phyloP scores from a whole-genome alignment of 306 rosid genomes.

The Dryas alaskensis region DNA sequence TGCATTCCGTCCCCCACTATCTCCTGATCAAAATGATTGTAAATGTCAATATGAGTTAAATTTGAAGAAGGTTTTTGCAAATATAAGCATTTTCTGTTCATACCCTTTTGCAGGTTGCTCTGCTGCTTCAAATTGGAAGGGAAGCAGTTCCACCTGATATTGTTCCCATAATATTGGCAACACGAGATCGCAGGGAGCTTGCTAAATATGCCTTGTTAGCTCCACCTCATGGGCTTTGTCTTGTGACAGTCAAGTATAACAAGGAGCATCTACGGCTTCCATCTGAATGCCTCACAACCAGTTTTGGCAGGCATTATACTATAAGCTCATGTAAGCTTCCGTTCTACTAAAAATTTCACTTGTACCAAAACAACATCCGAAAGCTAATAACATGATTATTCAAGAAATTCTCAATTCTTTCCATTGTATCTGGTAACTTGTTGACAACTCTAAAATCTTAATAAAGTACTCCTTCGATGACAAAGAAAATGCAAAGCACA shows the following conservation, averaged over 20 bases:
- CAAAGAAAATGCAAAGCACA: no score
- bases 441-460: neutral
- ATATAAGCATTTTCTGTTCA: neutral
- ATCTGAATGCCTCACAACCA: slow-evolving; percentile 49
- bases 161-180: slow-evolving; percentile 63
- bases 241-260: slow-evolving; percentile 59
- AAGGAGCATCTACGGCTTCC: slow-evolving; percentile 74
- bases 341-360: slow-evolving; percentile 37
- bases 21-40: no score
- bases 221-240: slow-evolving; percentile 92
- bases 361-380: slow-evolving; percentile 16
- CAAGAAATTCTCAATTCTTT: neutral
- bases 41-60: no score
- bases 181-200: slow-evolving; percentile 78
- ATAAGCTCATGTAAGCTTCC: slow-evolving; percentile 82
- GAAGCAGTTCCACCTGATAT: slow-evolving; percentile 79
- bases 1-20: neutral
- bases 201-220: slow-evolving; percentile 62
- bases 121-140: slow-evolving; percentile 80
- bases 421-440: neutral
- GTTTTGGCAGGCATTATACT: slow-evolving; percentile 71
- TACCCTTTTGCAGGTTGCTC: slow-evolving; percentile 54
- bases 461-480: neutral
- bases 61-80: no score
- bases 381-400: slow-evolving; percentile 5